Conservation (phyloP, 2,329 filamentous ascomycete species). For the Cyanodermella asteris region DNA sequence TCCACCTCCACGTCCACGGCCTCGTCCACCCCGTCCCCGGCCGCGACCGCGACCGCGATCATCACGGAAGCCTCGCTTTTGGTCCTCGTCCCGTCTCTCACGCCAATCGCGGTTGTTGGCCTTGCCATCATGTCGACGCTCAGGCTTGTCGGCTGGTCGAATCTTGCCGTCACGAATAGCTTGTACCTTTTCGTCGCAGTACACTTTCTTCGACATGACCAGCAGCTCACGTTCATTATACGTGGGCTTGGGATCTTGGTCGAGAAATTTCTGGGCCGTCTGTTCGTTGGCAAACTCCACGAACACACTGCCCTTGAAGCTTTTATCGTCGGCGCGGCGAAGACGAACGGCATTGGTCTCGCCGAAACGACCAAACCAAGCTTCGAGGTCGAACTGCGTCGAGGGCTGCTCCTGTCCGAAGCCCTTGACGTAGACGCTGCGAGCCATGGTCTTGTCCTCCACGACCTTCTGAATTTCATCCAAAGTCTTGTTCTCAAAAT, state of each 20-base stretch:
- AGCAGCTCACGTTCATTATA: slow-evolving; percentile 62
- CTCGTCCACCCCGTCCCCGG: slow-evolving; percentile 7
- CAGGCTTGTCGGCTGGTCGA: slow-evolving; percentile 24
- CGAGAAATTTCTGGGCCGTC: slow-evolving; percentile 57
- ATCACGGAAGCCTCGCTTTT: slow-evolving; percentile 35
- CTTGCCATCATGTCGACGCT: slow-evolving; percentile 16
- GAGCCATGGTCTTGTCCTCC: slow-evolving; percentile 44
- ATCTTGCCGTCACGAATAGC: slow-evolving; percentile 52
- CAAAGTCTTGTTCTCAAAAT: slow-evolving; percentile 31
- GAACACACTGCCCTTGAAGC: slow-evolving; percentile 93
- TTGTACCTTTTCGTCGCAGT: slow-evolving; percentile 55
- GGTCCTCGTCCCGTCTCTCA: slow-evolving; percentile 39
- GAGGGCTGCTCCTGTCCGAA: slow-evolving; percentile 68
- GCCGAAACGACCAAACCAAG: slow-evolving; percentile 68
- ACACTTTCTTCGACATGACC: slow-evolving; percentile 74
- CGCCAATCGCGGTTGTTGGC: slow-evolving; percentile 32
- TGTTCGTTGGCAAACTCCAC: slow-evolving; percentile 75
- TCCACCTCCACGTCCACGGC: slow-evolving; percentile 8
- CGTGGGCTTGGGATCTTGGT: slow-evolving; percentile 55
- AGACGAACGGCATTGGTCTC: slow-evolving; percentile 66
- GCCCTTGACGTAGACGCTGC: slow-evolving; percentile 79
- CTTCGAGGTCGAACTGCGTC: slow-evolving; percentile 85
- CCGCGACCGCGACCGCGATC: slow-evolving; percentile 5
- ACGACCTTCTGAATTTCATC: slow-evolving; percentile 30
- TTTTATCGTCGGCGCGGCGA: slow-evolving; percentile 47